Base-by-base conservation (phyloP, 129 eudicot genomes). In the Helichrysum umbraculigerum region DNA sequence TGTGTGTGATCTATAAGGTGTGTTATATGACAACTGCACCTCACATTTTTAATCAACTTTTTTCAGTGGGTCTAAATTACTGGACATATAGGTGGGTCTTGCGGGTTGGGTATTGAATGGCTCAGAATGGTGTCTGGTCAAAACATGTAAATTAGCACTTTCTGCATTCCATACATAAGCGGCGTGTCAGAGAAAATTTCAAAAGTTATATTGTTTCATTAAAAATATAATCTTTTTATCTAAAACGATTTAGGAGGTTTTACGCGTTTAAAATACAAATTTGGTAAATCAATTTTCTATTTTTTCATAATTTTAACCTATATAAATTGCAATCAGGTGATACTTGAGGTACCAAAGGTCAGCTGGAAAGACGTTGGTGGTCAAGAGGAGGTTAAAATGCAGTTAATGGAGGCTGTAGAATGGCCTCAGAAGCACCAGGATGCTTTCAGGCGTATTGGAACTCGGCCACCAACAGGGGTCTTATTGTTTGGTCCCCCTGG, bases 401-500 rank as follows among this genome's bases (percentile, higher is more conserved):
- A 91, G 82, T 66, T 95, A 8, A 91, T 86, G 86, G 97, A 95
- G 88, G 96, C 96, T 17, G 97, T 95, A 64, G 88, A 86, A 69
- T 95, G 99, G 99, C 99, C 99, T 71, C 97, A 89, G 76, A 95
- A 91, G 78, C 93, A 91, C 77, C 89, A 76, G 70, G 96, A 95
- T 80, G 92, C 94, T 79, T 89, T 91, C 71, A 82, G 70, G 74
- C 89, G 94, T 29, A 87, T 95, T 34, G 99, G 99, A 17, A 89
- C 91, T 28, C 84, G 92, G 1, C 97, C 99, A 47, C 99, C 97
- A 14, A 84, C 87, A 3, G 99, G 97, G 44, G 89, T 95, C 42
- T 79, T 95, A 79, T 34, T 95, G 83, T 95, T 87, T 84, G 99
- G 99, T 39, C 99, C 99, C 56, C 99, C 99, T 19, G 99, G 99